Percentiles rank a stretch among this genome's conserved stretches.
These are phyloP conservation scores for Arthroderma sp. DNA, from an alignment of 2,329 filamentous ascomycete species.

Conservation along the genomic window DNA sequence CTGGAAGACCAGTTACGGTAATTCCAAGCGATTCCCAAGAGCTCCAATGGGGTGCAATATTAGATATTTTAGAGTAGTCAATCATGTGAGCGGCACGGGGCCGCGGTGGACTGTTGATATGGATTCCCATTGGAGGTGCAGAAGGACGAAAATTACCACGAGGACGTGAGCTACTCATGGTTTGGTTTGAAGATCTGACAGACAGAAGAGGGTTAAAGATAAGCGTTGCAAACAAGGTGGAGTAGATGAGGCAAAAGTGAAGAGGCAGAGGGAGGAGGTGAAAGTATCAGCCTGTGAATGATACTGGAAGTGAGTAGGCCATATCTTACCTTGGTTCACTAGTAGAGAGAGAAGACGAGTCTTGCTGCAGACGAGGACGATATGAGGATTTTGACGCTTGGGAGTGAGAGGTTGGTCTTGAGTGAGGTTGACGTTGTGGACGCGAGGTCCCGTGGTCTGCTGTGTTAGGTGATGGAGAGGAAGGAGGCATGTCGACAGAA, in stretches of 20 bases:
- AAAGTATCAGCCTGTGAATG: not conserved
- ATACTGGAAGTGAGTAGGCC: not conserved
- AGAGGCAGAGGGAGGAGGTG: not conserved
- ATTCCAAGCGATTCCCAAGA: slow-evolving; percentile 27
- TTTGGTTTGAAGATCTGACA: not conserved
- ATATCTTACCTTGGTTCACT: slow-evolving; percentile 1
- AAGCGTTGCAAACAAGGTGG: not conserved
- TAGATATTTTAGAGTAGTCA: not conserved
- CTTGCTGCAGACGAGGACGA: not conserved
- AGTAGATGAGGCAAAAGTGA: not conserved
- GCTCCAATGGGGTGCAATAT: slow-evolving; percentile 22
- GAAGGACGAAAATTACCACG: not conserved
- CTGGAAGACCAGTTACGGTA: slow-evolving; percentile 24
- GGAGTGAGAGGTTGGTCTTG: no score
- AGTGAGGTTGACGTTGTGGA: no score
- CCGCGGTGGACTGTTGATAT: not conserved
- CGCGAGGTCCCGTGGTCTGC: no score
- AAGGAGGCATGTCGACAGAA: no score
- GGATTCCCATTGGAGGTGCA: not conserved
- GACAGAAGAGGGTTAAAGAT: not conserved
- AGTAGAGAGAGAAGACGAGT: not conserved
- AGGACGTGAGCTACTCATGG: not conserved
- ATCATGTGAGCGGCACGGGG: not conserved
- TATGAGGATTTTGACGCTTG: not conserved
- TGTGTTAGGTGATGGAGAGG: no score